Evolutionary conservation across 2,329 filamentous ascomycete genomes (phyloP), one percentile per base, ranked within the genome.

Genomic region (Akanthomyces uredinophilus): DNA sequence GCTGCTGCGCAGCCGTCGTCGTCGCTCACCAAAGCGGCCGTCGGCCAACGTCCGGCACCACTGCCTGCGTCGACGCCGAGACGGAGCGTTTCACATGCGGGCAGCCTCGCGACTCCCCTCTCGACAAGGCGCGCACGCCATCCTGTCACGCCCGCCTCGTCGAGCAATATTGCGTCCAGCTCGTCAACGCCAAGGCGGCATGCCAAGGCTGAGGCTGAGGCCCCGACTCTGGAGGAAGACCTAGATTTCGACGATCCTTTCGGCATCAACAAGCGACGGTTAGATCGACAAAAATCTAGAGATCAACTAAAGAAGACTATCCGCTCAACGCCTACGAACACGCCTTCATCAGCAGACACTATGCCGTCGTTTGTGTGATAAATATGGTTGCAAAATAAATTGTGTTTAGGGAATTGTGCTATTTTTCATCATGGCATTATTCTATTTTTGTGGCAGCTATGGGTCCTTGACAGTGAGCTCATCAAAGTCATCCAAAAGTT

Each of bases 401-500:
- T n/a, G 4, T 27, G n/a, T 47, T n/a, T 16, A 18, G 47, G 55
- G 43, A 39, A 53, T 59, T 35, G 32, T 54, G 51, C 66, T 65
- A 55, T 69, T 68, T 68, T 69, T 65, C 20, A 63, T 69, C 8
- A 60, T 46, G 58, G 47, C 60, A 57, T 50, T 57, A 47, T 60
- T 57, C 39, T 60, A 52, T 49, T 47, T 24, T 52, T n/a, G 20
- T 16, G 14, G 22, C 52, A 56, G 41, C 59, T 70, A 66, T n/a
- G 75, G 75, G 62, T 89, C 86, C 65, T 85, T 76, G 78, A 96
- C 87, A 51, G 83, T 87, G 73, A 96, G 84, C 70, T 96, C 93
- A 71, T 96, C 92, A 80, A 97, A 92, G 74, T 96, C 93, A 73
- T 97, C 93, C 70, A 96, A 81, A 71, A 97, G 75, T 74, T 93